These are phyloP conservation scores for Endogone sp. DNA, from an alignment of 192 early-diverging fungal genomes.

Conservation along the genomic window DNA sequence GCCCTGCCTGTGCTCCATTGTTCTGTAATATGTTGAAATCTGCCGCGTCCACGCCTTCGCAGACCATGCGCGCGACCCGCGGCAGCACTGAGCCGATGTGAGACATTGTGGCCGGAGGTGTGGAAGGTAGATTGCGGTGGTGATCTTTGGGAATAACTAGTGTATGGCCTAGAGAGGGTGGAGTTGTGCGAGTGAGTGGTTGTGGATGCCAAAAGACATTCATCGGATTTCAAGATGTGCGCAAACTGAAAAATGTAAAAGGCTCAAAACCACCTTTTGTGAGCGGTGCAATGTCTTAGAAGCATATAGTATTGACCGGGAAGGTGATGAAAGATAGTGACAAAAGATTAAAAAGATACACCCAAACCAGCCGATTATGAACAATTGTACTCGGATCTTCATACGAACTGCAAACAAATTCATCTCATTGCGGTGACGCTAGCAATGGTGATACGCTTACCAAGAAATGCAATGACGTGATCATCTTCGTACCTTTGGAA, in stretches of 20 bases:
- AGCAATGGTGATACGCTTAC: not conserved
- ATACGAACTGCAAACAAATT: too few relatives aligned
- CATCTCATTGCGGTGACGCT: too few relatives aligned
- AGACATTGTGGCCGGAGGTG: conserved; percentile 9
- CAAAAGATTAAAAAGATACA: too few relatives aligned
- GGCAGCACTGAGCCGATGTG: conserved; percentile 7
- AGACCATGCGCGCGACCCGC: conserved; percentile 6
- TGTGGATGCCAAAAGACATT: not conserved
- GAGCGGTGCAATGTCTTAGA: conserved; percentile 11
- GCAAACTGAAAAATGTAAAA: not conserved
- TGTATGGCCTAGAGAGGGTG: conserved; percentile 9
- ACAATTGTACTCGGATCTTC: too few relatives aligned
- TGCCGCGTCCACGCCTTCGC: not conserved
- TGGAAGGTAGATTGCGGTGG: conserved; percentile 4
- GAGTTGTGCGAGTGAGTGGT: not conserved
- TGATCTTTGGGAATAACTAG: conserved; percentile 16
- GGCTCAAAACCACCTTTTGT: conserved; percentile 10
- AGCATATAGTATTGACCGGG: not conserved
- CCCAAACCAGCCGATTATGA: too few relatives aligned
- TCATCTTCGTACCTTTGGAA: conserved; percentile 14
- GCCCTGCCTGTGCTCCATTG: conserved; percentile 8
- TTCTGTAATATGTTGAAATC: conserved; percentile 18
- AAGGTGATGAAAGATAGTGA: too few relatives aligned
- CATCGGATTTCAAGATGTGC: not conserved
- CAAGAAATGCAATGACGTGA: conserved; percentile 13